phyloP scores from a whole-genome alignment of 164 flowering plant species.

The Platanus orientalis region DNA sequence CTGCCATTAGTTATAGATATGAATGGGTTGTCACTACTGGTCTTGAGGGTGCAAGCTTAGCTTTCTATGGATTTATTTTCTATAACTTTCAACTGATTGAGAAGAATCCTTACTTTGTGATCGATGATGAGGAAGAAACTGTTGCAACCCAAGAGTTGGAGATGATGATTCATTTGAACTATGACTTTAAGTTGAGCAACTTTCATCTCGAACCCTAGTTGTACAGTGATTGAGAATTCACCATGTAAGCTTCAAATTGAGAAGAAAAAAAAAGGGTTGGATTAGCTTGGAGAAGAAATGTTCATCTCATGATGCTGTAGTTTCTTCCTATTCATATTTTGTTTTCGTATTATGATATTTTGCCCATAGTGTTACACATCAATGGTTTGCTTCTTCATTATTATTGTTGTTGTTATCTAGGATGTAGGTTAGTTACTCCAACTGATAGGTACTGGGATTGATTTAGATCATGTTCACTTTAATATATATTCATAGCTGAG shows the following conservation, averaged over 20 bases:
- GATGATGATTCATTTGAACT: conserved; percentile 22
- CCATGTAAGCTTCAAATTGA: background rate
- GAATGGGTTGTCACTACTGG: conserved; percentile 16
- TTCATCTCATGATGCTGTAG: background rate
- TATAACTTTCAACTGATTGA: conserved; percentile 19
- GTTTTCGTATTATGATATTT: too few species aligned
- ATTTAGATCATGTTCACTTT: too few species aligned
- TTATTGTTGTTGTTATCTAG: too few species aligned
- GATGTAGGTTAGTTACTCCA: too few species aligned
- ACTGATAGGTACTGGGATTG: too few species aligned
- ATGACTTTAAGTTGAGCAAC: background rate
- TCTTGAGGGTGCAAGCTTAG: conserved; percentile 20
- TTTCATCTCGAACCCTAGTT: background rate
- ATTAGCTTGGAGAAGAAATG: background rate
- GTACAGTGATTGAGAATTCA: background rate
- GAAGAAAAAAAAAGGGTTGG: background rate
- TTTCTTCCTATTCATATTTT: too few species aligned
- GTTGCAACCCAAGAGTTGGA: conserved; percentile 14
- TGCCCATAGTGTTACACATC: too few species aligned
- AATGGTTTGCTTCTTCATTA: too few species aligned
- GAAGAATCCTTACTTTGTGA: conserved; percentile 21
- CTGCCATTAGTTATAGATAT: conserved; percentile 4
- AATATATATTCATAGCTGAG: too few species aligned
- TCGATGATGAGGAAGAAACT: conserved; percentile 19
- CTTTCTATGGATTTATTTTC: conserved; percentile 21